Conservation (phyloP, 2,329 filamentous ascomycete genomes). For the Alternaria tenuissima region DNA sequence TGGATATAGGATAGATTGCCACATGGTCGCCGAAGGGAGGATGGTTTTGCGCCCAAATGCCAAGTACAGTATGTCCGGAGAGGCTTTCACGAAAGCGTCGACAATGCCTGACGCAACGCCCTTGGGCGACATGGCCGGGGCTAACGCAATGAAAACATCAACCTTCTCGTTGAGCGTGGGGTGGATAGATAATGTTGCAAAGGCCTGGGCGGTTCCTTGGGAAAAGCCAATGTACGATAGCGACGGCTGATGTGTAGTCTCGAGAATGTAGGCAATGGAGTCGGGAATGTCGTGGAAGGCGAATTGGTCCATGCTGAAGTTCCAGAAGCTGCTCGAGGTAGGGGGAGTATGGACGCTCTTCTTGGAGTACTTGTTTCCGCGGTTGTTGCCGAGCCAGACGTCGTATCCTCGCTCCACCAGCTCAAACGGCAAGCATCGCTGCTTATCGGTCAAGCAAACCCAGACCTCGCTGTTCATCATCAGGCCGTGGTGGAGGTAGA, state of each 20-base stretch:
- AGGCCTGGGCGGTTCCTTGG: slow-evolving; percentile 95
- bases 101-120: slow-evolving; percentile 90
- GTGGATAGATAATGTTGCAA: slow-evolving; percentile 91
- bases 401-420: slow-evolving; percentile 92
- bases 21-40: slow-evolving; percentile 92
- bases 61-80: slow-evolving; percentile 89
- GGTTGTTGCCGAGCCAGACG: slow-evolving; percentile 97
- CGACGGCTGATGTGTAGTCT: slow-evolving; percentile 80
- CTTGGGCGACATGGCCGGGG: slow-evolving; percentile 94
- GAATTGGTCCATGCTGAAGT: slow-evolving; percentile 98
- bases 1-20: slow-evolving; percentile 94
- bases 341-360: slow-evolving; percentile 83
- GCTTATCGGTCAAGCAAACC: slow-evolving; percentile 88
- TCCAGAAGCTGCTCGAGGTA: slow-evolving; percentile 83
- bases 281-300: slow-evolving; percentile 97
- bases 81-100: slow-evolving; percentile 91
- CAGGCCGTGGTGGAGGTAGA: slow-evolving; percentile 94
- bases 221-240: slow-evolving; percentile 97
- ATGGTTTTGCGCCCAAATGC: slow-evolving; percentile 93
- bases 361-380: slow-evolving; percentile 99
- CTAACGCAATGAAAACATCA: slow-evolving; percentile 94
- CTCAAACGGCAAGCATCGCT: slow-evolving; percentile 86
- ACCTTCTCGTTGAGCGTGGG: slow-evolving; percentile 91
- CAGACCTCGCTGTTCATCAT: slow-evolving; percentile 99
- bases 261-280: slow-evolving; percentile 89